Base-by-base conservation (phyloP, 225 moss, liverwort and hornwort genomes). In the Sphagnum tenellum region DNA sequence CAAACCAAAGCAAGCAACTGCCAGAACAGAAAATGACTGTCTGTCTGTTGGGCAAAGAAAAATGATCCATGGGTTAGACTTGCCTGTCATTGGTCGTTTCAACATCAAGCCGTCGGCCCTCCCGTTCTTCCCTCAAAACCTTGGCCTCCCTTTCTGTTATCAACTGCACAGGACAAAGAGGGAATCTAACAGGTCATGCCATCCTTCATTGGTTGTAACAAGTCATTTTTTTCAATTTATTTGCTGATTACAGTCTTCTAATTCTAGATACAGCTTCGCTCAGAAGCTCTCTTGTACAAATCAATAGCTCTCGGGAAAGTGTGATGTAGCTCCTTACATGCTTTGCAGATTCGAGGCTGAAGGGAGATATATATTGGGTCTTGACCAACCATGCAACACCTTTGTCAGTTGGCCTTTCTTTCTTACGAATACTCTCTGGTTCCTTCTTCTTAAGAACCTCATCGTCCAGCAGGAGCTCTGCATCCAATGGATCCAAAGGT, bases 321-420 rank as follows among this genome's bases (percentile, higher is more conserved):
- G 29, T 29, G 29, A 29, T 29, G 29, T 12, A 67, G 51, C 2
- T 62, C 65, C 79, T 68, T 67, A 98, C 98, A 90, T 93, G 98
- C 69, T 98, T 98, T 12, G 98, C 98, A 60, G 93, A 93, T 78
- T 98, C 98, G 59, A 98, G 87, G 66, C 87, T 98, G 74, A 98
- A 79, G 49, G 98, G 98, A 65, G 98, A 98, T 50, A 98, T 93
- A 64, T 98, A 98, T 74, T 98, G 98, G 57, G 98, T 98, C 79
- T 98, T 98, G 52, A 98, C 98, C 62, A 98, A 89, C 98, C 98
- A 98, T 50, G 98, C 93, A 49, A 98, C 90, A 66, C 98, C 98
- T 79, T 98, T 98, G 72, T 93, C 98, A 63, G 98, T 98, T 57
- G 98, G 98, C 83, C 98, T 87, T 5, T 92, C 93, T 78, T 98